Evolutionary conservation across 768 basidiomycete genomes (phyloP), one percentile per base, ranked within the genome.

Genomic region (Amanita polypyramis): DNA sequence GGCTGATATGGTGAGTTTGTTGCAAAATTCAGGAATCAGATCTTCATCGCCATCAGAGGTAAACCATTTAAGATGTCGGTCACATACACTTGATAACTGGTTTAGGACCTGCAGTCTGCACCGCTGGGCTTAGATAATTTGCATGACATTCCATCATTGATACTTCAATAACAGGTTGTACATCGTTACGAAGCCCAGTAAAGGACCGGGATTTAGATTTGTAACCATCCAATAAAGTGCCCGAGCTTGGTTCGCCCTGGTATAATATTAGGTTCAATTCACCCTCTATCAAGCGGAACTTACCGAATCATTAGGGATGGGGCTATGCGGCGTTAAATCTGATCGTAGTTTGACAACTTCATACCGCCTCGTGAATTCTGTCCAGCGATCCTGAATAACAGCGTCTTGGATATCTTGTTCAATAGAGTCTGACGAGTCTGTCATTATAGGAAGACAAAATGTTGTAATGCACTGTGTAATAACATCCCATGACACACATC

Each of bases 1-100:
- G 20, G 82, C 82, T 30, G 85, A 79, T 51, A 89, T 67, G 8
- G 80, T 82, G 57, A 76, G 80, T 56, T 77, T 84, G 36, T 72
- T 73, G 57, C 82, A 85, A 12, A 90, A 66, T 60, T 91, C 89
- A n/a, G 89, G 89, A 55, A 91, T 87, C 34, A 91, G 69, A 60
- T 85, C 88, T 91, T 58, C 7, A 47, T 12, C 37, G 42, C 10
- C 23, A 52, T 51, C 17, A 49, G 50, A 30, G 32, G 34, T 11
- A 15, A 25, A 38, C 25, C 23, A 23, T 19, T 8, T 14, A 21
- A 42, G 37, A 20, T 32, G 27, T 35, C 17, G 38, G 47, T 52
- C 29, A 57, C 77, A 27, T 60, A 86, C 87, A 85, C 66, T 83
- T 85, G 4, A 75, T 70, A 4, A 70, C 65, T 2, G 58, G 61